Evolutionary conservation across 805 yeast species (phyloP), one percentile per base, ranked within the genome.

Genomic region (Wickerhamiella bombiphila): DNA sequence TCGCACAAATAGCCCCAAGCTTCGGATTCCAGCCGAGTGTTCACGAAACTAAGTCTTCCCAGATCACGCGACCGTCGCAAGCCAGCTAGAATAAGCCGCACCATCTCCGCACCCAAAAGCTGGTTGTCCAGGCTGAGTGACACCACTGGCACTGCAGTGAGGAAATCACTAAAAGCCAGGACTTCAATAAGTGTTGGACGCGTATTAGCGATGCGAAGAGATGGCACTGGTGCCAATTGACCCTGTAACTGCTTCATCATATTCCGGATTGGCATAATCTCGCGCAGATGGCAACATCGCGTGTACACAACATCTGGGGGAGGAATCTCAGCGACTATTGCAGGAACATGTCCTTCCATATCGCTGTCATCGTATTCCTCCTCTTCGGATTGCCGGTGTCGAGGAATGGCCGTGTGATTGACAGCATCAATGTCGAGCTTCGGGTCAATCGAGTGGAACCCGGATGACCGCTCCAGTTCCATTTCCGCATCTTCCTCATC

Each of bases 271-370:
- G 97, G 96, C 43, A 86, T 57, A 40, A 86, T 86, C 51, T 86
- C 96, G 39, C 96, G 65, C 41, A 86, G 62, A 56, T 86, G 96
- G 55, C 96, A 86, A 56, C 96, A 88, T 46, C 96, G 65, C 1
- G 95, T 82, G 58, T 86, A 86, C 51, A 88, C 65, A 33, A 74
- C 68, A 49, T 82, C 94, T 37, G 79, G 68, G 24, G 70, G 63
- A 8, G 64, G 38, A n/a, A 18, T 53, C 25, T 37, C 36, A 11
- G 19, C 17, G 14, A 30, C 39, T 26, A 31, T 29, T 11, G 29
- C 20, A 4, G 32, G 32, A 5, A 11, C 35, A 20, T 11, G 29
- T 9, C 22, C 28, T 16, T 28, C n/a, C 18, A 14, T 17, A 19
- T 25, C 21, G 18, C 17, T 17, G 24, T 29, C 22, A 18, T 18